Base-by-base conservation (phyloP, 306 rosid species). In the Adenanthera pavonina region DNA sequence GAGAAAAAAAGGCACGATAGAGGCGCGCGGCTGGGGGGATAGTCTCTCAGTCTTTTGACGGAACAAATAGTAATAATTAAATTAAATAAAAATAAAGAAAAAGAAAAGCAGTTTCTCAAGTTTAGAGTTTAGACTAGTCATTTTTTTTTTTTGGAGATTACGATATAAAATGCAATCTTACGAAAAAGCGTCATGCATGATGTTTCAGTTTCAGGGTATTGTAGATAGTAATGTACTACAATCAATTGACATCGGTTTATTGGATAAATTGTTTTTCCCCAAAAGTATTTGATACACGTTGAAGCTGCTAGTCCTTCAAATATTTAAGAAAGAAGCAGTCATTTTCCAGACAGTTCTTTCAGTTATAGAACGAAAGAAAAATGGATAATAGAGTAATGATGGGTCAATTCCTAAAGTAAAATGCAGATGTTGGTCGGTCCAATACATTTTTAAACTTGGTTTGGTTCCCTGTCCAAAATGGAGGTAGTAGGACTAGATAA, bases 381-480 rank as follows among this genome's bases (percentile, higher is more conserved):
- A 25, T 25, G 30, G 30, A 25, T 25, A 25, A 25, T 25, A 25
- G 30, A 25, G 30, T 25, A 4, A 41, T 41, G 6, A 41, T 41
- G 46, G 5, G 46, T 41, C 8, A 6, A 4, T 41, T 57, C 64
- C 12, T 12, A 8, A 57, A 7, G 19, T 5, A 46, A 5, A 3
- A 25, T 69, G 56, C 73, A 20, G 69, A 56, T 20, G 9, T 38
- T 48, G 61, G 76, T 71, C 76, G 76, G 76, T 71, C 60, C 61
- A 48, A 71, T 30, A 8, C 6, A 5, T 1, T 30, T 19, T 69
- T 59, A 9, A 11, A 3, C 3, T 3, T 34, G 0, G 19, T 14
- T 33, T 1, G 10, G 59, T 25, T 48, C 13, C 64, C 64, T 8
- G 13, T 0, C 25, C 19, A 25, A 25, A 25, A 25, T 25, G 30